Percentiles rank a stretch among this genome's conserved stretches.
Conservation (phyloP, 768 basidiomycete species). For the Hericium erinaceus region DNA sequence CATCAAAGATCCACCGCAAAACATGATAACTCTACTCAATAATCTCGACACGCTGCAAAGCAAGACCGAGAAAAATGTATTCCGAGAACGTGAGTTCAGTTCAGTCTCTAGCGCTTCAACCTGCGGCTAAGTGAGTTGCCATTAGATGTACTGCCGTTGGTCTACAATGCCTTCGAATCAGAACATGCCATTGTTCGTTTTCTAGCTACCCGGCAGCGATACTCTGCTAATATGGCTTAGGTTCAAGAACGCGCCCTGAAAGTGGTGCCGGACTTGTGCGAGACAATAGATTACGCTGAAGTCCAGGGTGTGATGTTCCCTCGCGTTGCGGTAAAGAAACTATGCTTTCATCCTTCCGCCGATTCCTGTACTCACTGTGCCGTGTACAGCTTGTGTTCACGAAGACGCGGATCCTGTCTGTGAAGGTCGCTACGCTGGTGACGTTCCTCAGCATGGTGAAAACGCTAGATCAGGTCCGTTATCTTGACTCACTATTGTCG, state of each 20-base stretch:
- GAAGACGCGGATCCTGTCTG: constrained; percentile 78
- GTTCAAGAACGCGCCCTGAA: constrained; percentile 89
- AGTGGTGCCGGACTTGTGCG: constrained; percentile 79
- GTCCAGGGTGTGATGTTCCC: constrained; percentile 87
- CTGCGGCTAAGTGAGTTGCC: not conserved
- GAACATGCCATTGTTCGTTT: constrained; percentile 70
- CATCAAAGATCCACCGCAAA: constrained; percentile 93
- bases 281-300: constrained; percentile 91
- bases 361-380: not conserved
- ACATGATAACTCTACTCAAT: constrained; percentile 89
- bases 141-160: constrained; percentile 87
- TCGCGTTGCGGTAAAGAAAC: constrained; percentile 71
- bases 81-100: constrained; percentile 77
- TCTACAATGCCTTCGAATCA: constrained; percentile 94
- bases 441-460: constrained; percentile 85
- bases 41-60: constrained; percentile 79
- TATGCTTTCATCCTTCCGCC: not conserved
- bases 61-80: constrained; percentile 81
- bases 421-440: constrained; percentile 83
- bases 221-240: constrained; percentile 27
- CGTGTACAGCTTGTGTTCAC: constrained; percentile 75
- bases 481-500: not conserved
- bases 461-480: constrained; percentile 72
- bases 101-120: not conserved
- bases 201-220: not conserved